phyloP scores from a whole-genome alignment of 345 rosid genomes.

The Litchi chinensis region DNA sequence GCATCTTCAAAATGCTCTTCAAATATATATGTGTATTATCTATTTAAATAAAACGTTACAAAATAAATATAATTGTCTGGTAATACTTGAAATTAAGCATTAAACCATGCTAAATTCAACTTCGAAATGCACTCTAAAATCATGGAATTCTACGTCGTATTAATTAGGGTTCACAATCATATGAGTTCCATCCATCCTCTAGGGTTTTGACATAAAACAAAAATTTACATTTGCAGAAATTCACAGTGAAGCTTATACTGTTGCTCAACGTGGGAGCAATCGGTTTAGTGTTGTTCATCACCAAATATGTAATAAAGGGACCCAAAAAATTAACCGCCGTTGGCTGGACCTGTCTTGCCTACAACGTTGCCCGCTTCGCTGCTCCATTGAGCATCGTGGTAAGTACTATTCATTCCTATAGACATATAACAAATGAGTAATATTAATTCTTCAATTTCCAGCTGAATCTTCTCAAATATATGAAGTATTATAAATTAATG shows the following conservation, averaged over 20 bases:
- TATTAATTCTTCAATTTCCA: background rate
- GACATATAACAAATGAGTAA: too few species aligned
- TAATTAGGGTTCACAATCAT: too few species aligned
- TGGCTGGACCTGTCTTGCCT: slow-evolving; percentile 82
- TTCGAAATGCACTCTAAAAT: too few species aligned
- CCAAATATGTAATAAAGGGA: slow-evolving; percentile 40
- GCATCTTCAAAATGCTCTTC: too few species aligned
- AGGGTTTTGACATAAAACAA: background rate
- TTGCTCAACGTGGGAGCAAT: slow-evolving; percentile 60
- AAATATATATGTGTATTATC: too few species aligned
- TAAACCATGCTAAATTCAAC: too few species aligned
- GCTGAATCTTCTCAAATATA: background rate
- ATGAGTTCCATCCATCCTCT: background rate
- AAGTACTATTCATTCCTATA: background rate
- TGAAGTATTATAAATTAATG: background rate
- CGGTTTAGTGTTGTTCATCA: slow-evolving; percentile 43
- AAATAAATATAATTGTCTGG: too few species aligned
- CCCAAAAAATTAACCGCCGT: slow-evolving; percentile 45
- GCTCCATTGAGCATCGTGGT: slow-evolving; percentile 89
- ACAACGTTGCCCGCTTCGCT: slow-evolving; percentile 64
- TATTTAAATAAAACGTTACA: too few species aligned
- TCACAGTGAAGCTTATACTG: slow-evolving; percentile 51
- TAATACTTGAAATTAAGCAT: too few species aligned
- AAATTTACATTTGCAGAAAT: slow-evolving; percentile 37
- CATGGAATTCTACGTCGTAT: too few species aligned